Conservation (phyloP, 106 monocot genomes). For the Narthecium ossifragum region DNA sequence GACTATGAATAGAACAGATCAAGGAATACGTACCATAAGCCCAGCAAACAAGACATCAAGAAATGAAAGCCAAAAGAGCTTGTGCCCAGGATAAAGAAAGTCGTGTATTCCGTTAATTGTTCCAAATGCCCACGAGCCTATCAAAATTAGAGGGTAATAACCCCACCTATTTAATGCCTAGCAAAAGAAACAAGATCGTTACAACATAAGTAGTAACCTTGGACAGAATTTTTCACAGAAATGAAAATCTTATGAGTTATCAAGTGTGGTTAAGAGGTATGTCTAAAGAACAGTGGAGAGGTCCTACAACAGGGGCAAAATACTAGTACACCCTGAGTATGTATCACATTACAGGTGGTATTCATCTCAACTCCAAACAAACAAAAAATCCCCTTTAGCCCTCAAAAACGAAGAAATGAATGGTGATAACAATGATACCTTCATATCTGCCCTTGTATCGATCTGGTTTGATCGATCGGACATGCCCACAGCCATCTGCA, state of each 20-base stretch:
- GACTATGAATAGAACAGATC: no score
- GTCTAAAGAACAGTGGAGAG: background rate
- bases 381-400: background rate
- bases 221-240: background rate
- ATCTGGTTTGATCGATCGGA: conserved; percentile 68
- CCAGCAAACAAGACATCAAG: conserved; percentile 88
- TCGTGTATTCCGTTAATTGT: conserved; percentile 87
- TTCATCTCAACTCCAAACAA: background rate
- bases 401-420: background rate
- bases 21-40: conserved; percentile 74
- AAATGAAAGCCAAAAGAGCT: conserved; percentile 85
- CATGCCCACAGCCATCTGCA: conserved; percentile 94
- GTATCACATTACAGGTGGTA: background rate
- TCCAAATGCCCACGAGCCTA: conserved; percentile 96
- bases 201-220: background rate
- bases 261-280: background rate
- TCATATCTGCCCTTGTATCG: conserved; percentile 63
- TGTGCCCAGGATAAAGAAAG: conserved; percentile 62
- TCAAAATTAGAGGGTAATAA: conserved; percentile 94
- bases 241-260: no score
- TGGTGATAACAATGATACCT: conserved; percentile 34
- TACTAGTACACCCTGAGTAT: background rate
- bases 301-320: background rate
- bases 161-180: conserved; percentile 97
- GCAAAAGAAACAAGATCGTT: conserved; percentile 16